A percentile compares a stretch with the other conserved stretches of the same genome.
These are phyloP conservation scores for Pseudonitzschia pungens DNA, from an alignment of 108 stramenopile species.

Conservation along the genomic window DNA sequence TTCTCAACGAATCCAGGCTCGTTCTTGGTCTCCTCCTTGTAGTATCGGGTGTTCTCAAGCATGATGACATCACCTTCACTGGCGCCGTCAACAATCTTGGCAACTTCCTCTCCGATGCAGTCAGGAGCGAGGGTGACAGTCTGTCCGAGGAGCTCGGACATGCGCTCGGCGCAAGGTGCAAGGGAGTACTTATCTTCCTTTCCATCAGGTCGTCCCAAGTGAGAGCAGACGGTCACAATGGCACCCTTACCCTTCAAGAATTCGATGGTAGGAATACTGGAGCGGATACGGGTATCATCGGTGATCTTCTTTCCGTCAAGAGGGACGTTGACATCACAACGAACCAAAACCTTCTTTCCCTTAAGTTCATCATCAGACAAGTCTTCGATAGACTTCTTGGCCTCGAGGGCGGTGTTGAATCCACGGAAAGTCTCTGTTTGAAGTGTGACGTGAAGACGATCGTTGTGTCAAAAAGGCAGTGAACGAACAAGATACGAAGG, in stretches of 20 bases:
- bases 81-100: constrained; percentile 70
- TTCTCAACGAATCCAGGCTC: constrained; percentile 90
- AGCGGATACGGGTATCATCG: constrained; percentile 99
- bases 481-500: no score
- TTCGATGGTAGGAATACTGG: constrained; percentile 97
- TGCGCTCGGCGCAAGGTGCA: constrained; percentile 91
- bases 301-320: constrained; percentile 96
- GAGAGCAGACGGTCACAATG: constrained; percentile 96
- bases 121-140: constrained; percentile 91
- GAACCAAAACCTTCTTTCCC: constrained; percentile 96
- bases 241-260: constrained; percentile 97
- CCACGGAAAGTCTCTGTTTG: constrained; percentile 71
- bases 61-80: constrained; percentile 95
- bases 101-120: constrained; percentile 97
- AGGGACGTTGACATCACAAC: constrained; percentile 98
- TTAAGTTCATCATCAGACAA: constrained; percentile 90
- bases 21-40: constrained; percentile 97
- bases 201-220: constrained; percentile 97
- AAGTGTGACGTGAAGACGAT: no score
- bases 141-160: constrained; percentile 94
- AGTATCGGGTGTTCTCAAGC: constrained; percentile 99
- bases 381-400: constrained; percentile 95
- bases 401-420: constrained; percentile 65
- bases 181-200: constrained; percentile 99
- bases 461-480: no score